phyloP scores from a whole-genome alignment of 2,329 filamentous ascomycete genomes.

The Neopestalotiopsis sp. region DNA sequence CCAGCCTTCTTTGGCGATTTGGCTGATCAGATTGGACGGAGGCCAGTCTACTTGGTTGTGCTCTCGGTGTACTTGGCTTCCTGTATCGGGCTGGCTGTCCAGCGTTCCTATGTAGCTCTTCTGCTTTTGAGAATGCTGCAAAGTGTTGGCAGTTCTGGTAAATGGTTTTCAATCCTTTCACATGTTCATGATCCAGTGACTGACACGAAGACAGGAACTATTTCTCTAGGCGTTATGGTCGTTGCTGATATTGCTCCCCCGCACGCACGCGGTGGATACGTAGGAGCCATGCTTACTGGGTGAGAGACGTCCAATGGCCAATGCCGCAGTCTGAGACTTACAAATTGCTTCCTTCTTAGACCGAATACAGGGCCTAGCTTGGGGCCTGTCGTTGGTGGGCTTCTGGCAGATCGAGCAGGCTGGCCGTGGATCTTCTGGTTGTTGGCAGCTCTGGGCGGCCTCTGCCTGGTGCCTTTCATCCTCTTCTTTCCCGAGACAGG shows the following conservation, averaged over 20 bases:
- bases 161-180: no score
- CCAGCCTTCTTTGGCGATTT: conserved; percentile 18
- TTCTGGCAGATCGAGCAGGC: conserved; percentile 16
- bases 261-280: conserved; percentile 69
- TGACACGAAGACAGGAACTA: conserved; percentile 65
- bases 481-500: conserved; percentile 22
- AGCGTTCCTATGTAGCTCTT: conserved; percentile 16
- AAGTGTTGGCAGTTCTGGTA: conserved; percentile 22
- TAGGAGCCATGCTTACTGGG: conserved; percentile 26
- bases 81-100: conserved; percentile 22
- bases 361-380: conserved; percentile 16
- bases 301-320: no score
- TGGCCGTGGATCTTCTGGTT: conserved; percentile 25
- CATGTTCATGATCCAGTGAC: no score
- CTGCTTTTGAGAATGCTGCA: conserved; percentile 24
- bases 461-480: conserved; percentile 12
- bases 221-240: conserved; percentile 56
- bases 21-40: conserved; percentile 22
- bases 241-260: conserved; percentile 70
- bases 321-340: no score
- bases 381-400: conserved; percentile 21
- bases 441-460: conserved; percentile 19
- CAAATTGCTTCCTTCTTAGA: no score
- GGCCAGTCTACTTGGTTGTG: conserved; percentile 12
- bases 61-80: conserved; percentile 20